Evolutionary conservation across 352 stramenopile genomes (phyloP).

Genomic region (Pythium dissotocum): DNA sequence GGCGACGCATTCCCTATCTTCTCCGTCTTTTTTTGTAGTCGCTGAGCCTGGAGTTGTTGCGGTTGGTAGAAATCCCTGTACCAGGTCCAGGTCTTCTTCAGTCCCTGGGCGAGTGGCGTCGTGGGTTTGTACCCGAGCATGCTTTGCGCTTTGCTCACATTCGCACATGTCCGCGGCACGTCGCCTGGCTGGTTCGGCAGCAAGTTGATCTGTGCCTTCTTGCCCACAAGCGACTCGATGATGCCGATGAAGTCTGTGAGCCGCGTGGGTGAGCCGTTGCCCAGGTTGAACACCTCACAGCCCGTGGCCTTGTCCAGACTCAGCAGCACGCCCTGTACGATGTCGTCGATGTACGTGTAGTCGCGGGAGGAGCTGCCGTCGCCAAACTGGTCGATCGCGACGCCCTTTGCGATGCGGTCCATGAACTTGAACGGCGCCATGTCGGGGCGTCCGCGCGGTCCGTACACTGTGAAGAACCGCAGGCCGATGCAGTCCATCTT

Average conservation of each 20-base stretch:
- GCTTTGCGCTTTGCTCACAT: slow-evolving; percentile 94
- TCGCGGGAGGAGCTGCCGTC: slow-evolving; percentile 94
- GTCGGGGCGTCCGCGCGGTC: slow-evolving; percentile 93
- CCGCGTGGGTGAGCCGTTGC: slow-evolving; percentile 90
- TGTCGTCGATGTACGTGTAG: slow-evolving; percentile 99
- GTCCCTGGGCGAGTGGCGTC: slow-evolving; percentile 93
- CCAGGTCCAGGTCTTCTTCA: slow-evolving; percentile 93
- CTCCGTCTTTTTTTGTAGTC: background rate
- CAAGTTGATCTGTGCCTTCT: slow-evolving; percentile 93
- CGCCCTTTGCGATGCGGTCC: slow-evolving; percentile 89
- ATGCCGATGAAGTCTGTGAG: slow-evolving; percentile 95
- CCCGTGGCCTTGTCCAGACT: slow-evolving; percentile 64
- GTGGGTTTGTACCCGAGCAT: slow-evolving; percentile 95
- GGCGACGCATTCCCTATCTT: slow-evolving; percentile 31
- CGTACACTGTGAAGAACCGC: slow-evolving; percentile 99
- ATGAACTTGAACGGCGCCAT: slow-evolving; percentile 99
- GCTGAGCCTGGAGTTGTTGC: background rate
- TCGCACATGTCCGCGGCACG: slow-evolving; percentile 94
- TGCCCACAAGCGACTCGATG: slow-evolving; percentile 93
- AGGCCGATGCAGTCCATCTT: slow-evolving; percentile 93
- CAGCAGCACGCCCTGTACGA: slow-evolving; percentile 94
- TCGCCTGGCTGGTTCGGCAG: slow-evolving; percentile 96
- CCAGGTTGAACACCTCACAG: slow-evolving; percentile 97
- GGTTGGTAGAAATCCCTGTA: slow-evolving; percentile 81
- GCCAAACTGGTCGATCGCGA: slow-evolving; percentile 96